phyloP scores from a whole-genome alignment of 805 yeast genomes.

The Cyberlindnera amylophila region DNA sequence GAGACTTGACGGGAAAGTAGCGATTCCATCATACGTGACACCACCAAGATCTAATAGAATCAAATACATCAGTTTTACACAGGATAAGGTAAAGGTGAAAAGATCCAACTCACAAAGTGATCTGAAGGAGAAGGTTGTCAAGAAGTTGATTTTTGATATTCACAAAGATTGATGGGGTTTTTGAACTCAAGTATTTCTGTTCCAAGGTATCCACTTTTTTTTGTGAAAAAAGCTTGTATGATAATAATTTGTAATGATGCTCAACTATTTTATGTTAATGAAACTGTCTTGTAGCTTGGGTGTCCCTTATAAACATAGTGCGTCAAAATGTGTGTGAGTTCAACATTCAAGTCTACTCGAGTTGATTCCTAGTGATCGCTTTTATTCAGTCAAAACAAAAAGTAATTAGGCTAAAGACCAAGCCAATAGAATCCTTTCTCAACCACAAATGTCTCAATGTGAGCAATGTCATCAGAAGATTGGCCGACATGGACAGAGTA shows the following conservation, averaged over 20 bases:
- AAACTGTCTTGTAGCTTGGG: too few species aligned
- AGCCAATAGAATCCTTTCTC: slow-evolving; percentile 22
- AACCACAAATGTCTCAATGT: slow-evolving; percentile 27
- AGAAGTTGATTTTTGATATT: slow-evolving; percentile 25
- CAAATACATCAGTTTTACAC: slow-evolving; percentile 20
- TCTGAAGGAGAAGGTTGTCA: slow-evolving; percentile 23
- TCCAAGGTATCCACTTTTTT: not conserved
- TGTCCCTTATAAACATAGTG: too few species aligned
- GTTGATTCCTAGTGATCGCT: not conserved
- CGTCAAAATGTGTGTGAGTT: too few species aligned
- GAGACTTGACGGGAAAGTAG: slow-evolving; percentile 11
- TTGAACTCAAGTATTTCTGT: too few species aligned
- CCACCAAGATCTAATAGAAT: slow-evolving; percentile 25
- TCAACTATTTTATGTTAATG: too few species aligned
- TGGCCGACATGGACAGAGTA: slow-evolving; percentile 49
- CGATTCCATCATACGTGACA: slow-evolving; percentile 24
- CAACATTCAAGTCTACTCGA: too few species aligned
- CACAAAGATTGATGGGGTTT: slow-evolving; percentile 16
- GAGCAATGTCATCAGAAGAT: slow-evolving; percentile 29
- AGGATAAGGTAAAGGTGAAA: slow-evolving; percentile 16
- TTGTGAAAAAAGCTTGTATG: not conserved
- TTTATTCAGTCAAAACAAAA: not conserved
- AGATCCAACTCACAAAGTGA: slow-evolving; percentile 23
- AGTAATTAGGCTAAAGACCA: slow-evolving; percentile 6
- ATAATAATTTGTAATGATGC: too few species aligned